Evolutionary conservation across 2,329 filamentous ascomycete species (phyloP).

Genomic region (Aspergillus fijiensis): DNA sequence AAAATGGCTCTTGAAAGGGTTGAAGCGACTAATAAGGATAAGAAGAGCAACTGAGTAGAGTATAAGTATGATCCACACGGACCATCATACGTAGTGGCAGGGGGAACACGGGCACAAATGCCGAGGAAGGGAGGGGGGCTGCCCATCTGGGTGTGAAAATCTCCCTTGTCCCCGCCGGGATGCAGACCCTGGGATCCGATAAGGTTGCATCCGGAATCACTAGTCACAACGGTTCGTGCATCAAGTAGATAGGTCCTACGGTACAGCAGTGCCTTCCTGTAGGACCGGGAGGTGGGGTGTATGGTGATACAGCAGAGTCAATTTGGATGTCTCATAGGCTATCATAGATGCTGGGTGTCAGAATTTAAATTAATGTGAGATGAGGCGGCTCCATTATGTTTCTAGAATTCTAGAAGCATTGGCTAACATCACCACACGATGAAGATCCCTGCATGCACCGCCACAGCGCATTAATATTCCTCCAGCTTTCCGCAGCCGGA

Average conservation of each 20-base stretch:
- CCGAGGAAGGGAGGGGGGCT: neutral
- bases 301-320: neutral
- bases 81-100: neutral
- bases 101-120: neutral
- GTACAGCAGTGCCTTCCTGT: neutral
- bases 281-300: neutral
- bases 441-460: conserved; percentile 20
- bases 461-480: conserved; percentile 34
- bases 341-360: too few relatives aligned
- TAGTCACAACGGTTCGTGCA: neutral
- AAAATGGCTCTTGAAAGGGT: too few relatives aligned
- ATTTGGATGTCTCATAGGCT: too few relatives aligned
- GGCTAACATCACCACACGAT: neutral
- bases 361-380: too few relatives aligned
- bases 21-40: too few relatives aligned
- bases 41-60: too few relatives aligned
- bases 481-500: conserved; percentile 25
- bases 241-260: neutral
- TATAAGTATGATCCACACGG: too few relatives aligned
- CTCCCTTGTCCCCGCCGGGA: neutral
- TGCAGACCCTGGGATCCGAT: conserved; percentile 2
- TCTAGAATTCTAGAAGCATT: too few relatives aligned
- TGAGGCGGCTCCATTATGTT: too few relatives aligned
- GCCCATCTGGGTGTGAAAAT: neutral
- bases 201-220: conserved; percentile 2